These are phyloP conservation scores for Durio zibethinus DNA, from an alignment of 345 rosid genomes.

Conservation along the genomic window DNA sequence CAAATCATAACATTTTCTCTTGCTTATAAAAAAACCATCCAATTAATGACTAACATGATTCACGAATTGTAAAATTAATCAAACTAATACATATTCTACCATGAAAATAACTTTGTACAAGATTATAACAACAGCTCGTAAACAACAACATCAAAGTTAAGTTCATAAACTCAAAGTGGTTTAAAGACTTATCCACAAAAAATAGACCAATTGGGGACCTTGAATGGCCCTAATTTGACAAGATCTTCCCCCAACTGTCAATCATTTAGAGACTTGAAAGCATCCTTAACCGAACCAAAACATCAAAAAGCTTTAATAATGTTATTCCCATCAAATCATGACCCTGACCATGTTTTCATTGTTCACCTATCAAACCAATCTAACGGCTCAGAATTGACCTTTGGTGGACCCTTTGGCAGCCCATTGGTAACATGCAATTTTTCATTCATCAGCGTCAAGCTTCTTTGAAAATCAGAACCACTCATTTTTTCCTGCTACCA, in stretches of 20 bases:
- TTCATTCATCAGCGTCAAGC: neutral
- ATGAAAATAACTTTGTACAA: neutral
- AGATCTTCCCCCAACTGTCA: neutral
- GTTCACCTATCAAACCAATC: slow-evolving; percentile 13
- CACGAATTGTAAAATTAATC: too few species aligned
- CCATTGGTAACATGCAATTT: neutral
- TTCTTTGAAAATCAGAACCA: neutral
- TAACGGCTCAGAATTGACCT: slow-evolving; percentile 12
- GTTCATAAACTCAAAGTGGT: neutral
- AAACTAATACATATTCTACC: too few species aligned
- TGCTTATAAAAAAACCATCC: too few species aligned
- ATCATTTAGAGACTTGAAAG: neutral
- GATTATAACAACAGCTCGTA: neutral
- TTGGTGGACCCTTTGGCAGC: neutral
- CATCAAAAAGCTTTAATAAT: slow-evolving; percentile 5
- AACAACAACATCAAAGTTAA: too few species aligned
- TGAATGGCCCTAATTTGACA: neutral
- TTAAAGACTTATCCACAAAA: neutral
- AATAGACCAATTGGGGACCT: neutral
- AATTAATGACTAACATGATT: too few species aligned
- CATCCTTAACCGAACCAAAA: neutral
- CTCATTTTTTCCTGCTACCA: neutral
- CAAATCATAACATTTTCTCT: too few species aligned
- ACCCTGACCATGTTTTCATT: neutral
- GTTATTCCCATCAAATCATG: slow-evolving; percentile 8